These are phyloP conservation scores for Gardenia jasminoides DNA, from an alignment of 257 asterid species.

Conservation along the genomic window DNA sequence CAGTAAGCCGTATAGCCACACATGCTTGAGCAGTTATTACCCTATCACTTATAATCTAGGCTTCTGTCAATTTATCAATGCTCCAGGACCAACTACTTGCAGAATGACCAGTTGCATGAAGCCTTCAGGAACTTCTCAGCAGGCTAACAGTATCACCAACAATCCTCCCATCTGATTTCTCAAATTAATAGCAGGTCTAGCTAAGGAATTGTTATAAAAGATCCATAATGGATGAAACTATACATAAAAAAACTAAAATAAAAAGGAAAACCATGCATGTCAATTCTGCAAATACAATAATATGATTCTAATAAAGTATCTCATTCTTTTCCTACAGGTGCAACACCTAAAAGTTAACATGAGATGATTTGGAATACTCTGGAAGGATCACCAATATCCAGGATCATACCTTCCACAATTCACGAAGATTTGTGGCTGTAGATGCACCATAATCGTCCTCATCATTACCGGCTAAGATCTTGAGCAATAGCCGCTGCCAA, in stretches of 20 bases:
- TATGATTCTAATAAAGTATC: not conserved
- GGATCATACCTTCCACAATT: slow-evolving; percentile 58
- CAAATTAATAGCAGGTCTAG: not conserved
- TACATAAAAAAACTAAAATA: not conserved
- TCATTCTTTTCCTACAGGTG: not conserved
- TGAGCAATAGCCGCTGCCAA: slow-evolving; percentile 67
- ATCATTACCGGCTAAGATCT: slow-evolving; percentile 42
- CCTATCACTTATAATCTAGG: not conserved
- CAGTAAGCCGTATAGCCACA: not conserved
- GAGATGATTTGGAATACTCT: not conserved
- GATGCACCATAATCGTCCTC: slow-evolving; percentile 35
- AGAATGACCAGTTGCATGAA: not conserved
- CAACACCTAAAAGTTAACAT: not conserved
- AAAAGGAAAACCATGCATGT: not conserved
- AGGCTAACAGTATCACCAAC: not conserved
- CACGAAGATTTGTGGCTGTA: slow-evolving; percentile 43
- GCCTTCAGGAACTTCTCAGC: not conserved
- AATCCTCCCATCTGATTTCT: not conserved
- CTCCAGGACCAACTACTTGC: not conserved
- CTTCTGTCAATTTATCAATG: not conserved
- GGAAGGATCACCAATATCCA: slow-evolving; percentile 8
- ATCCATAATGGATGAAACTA: not conserved
- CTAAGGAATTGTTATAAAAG: not conserved
- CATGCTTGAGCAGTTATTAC: not conserved
- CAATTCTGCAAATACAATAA: not conserved